These are phyloP conservation scores for Platanus orientalis DNA, from an alignment of 164 flowering plant genomes.

Conservation along the genomic window DNA sequence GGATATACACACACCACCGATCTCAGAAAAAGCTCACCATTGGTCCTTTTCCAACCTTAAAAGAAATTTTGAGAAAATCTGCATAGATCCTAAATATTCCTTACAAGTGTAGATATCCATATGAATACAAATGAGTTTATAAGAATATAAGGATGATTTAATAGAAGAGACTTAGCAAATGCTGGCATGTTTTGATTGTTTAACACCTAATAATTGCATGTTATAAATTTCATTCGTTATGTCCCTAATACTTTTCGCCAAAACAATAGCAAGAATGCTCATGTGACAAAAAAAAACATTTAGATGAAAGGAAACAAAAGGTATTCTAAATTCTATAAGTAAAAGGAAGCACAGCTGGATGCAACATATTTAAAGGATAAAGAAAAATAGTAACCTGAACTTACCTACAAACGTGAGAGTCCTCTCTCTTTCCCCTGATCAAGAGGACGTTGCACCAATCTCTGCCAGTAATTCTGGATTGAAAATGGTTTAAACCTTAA, in stretches of 20 bases:
- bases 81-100: too few relatives aligned
- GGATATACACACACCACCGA: too few relatives aligned
- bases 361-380: neutral
- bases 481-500: slow-evolving; percentile 88
- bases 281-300: too few relatives aligned
- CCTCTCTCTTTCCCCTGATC: slow-evolving; percentile 54
- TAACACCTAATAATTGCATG: neutral
- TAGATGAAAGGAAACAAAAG: too few relatives aligned
- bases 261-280: neutral
- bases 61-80: too few relatives aligned
- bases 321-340: too few relatives aligned
- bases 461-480: slow-evolving; percentile 66
- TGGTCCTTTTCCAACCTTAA: too few relatives aligned
- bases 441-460: slow-evolving; percentile 68
- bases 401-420: slow-evolving; percentile 77
- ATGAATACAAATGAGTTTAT: neutral
- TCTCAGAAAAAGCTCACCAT: too few relatives aligned
- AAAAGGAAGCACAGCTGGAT: too few relatives aligned
- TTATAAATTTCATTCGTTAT: neutral
- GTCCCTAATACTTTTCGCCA: neutral
- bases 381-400: neutral
- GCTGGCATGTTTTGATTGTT: neutral
- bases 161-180: neutral
- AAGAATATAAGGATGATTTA: neutral
- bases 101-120: too few relatives aligned